Conservation (phyloP, 2,329 filamentous ascomycete species). For the Xylariales sp. region DNA sequence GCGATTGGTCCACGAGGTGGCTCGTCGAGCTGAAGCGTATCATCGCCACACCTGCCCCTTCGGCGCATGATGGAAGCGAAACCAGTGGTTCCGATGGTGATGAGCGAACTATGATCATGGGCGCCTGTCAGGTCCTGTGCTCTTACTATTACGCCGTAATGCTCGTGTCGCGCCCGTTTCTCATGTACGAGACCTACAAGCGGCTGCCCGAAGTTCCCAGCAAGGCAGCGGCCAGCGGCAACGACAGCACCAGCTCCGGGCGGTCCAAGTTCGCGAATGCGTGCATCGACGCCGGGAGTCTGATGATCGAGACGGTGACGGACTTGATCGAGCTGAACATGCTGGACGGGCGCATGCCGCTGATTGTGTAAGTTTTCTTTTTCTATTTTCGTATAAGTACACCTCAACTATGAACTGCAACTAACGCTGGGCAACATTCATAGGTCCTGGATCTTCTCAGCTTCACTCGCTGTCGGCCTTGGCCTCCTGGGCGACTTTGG, state of each 20-base stretch:
- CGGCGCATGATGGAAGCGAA: conserved; percentile 22
- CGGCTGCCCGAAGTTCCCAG: conserved; percentile 32
- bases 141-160: conserved; percentile 57
- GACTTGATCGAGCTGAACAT: conserved; percentile 37
- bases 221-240: conserved; percentile 13
- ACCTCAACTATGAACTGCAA: background rate
- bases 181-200: conserved; percentile 50
- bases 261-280: conserved; percentile 49
- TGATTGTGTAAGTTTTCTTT: conserved; percentile 42
- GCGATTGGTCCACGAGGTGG: conserved; percentile 48
- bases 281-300: conserved; percentile 49
- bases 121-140: conserved; percentile 46
- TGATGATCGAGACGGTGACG: conserved; percentile 47
- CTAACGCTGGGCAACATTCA: background rate
- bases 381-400: background rate
- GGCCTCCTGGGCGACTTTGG: conserved; percentile 49
- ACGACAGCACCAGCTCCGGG: conserved; percentile 27
- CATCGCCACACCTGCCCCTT: conserved; percentile 19
- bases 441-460: conserved; percentile 49
- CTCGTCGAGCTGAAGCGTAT: conserved; percentile 37
- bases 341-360: conserved; percentile 40
- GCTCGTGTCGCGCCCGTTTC: conserved; percentile 49
- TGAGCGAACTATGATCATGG: no score
- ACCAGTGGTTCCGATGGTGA: no score
- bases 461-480: conserved; percentile 46